A percentile compares a stretch with the other conserved stretches of the same genome.
Evolutionary conservation across 169 alveolate genomes (phyloP).

Genomic region (Cryptosporidium ryanae): DNA sequence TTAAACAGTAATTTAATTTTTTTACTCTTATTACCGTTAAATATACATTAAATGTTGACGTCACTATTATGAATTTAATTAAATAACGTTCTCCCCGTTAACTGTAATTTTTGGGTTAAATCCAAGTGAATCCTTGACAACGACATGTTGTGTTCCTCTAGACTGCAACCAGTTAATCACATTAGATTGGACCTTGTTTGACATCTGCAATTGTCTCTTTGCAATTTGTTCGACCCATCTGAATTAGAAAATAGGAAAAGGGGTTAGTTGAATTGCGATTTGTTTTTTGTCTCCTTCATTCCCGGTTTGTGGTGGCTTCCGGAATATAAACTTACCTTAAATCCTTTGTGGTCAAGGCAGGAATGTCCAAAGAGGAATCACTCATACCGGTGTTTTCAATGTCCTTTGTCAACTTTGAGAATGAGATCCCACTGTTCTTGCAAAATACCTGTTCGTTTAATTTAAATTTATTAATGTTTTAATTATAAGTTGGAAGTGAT

Average conservation of each 20-base stretch:
- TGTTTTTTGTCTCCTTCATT: not conserved
- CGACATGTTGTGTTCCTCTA: constrained; percentile 63
- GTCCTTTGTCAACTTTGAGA: constrained; percentile 12
- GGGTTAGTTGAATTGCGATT: not conserved
- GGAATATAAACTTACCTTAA: constrained; percentile 58
- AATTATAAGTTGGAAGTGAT: not conserved
- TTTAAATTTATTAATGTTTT: not conserved
- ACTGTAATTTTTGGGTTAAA: constrained; percentile 62
- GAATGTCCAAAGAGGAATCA: constrained; percentile 59
- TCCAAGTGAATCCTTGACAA: constrained; percentile 68
- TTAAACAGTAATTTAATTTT: too few species aligned
- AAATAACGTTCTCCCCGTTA: constrained; percentile 58
- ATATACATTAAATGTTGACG: too few species aligned
- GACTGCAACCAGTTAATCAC: constrained; percentile 64
- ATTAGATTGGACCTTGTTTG: constrained; percentile 66
- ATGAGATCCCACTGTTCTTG: constrained; percentile 64
- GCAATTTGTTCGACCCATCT: constrained; percentile 75
- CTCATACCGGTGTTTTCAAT: constrained; percentile 57
- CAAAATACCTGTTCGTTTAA: constrained; percentile 41
- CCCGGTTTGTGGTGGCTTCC: not conserved
- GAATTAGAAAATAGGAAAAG: not conserved
- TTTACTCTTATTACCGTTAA: too few species aligned
- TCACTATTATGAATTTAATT: not conserved
- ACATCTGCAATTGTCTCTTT: constrained; percentile 50
- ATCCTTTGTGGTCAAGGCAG: constrained; percentile 68